These are phyloP conservation scores for Vitrella brassicaformis DNA, from an alignment of 73 alveolate species.

Conservation along the genomic window DNA sequence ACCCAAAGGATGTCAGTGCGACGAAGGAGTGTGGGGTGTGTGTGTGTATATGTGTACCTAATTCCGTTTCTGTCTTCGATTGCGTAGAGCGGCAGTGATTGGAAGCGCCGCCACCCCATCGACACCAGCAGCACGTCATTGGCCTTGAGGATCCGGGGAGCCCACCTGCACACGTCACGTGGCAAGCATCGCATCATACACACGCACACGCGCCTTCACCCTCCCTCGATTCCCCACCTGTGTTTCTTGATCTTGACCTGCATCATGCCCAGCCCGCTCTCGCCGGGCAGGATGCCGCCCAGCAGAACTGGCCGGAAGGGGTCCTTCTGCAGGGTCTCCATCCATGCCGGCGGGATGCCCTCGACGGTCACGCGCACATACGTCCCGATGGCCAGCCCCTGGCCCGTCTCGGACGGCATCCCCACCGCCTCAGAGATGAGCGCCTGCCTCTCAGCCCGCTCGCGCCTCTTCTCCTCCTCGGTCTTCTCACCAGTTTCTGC, in stretches of 20 bases:
- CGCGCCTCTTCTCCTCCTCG: slow-evolving; percentile 18
- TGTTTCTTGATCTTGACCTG: slow-evolving; percentile 36
- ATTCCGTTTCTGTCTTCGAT: background rate
- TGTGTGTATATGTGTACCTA: too few relatives aligned
- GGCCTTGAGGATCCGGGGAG: slow-evolving; percentile 87
- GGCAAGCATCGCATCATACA: background rate
- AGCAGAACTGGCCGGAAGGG: slow-evolving; percentile 13
- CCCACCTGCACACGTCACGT: slow-evolving; percentile 84
- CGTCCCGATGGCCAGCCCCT: slow-evolving; percentile 51
- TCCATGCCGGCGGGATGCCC: background rate
- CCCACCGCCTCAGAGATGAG: slow-evolving; percentile 3
- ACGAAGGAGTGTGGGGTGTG: too few relatives aligned
- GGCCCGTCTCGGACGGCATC: slow-evolving; percentile 44
- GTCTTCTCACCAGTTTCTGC: slow-evolving; percentile 6
- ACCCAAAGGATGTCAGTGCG: too few relatives aligned
- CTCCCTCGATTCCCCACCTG: slow-evolving; percentile 4
- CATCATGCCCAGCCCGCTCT: slow-evolving; percentile 21
- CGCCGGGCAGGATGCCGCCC: slow-evolving; percentile 28
- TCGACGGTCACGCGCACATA: slow-evolving; percentile 17
- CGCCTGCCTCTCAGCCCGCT: slow-evolving; percentile 6
- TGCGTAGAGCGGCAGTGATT: slow-evolving; percentile 7
- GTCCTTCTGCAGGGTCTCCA: too few relatives aligned
- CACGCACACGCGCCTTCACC: background rate
- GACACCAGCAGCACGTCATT: slow-evolving; percentile 91
- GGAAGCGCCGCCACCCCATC: slow-evolving; percentile 98